These are phyloP conservation scores for Rhizopogon salebrosus DNA, from an alignment of 768 basidiomycete genomes.

Conservation along the genomic window DNA sequence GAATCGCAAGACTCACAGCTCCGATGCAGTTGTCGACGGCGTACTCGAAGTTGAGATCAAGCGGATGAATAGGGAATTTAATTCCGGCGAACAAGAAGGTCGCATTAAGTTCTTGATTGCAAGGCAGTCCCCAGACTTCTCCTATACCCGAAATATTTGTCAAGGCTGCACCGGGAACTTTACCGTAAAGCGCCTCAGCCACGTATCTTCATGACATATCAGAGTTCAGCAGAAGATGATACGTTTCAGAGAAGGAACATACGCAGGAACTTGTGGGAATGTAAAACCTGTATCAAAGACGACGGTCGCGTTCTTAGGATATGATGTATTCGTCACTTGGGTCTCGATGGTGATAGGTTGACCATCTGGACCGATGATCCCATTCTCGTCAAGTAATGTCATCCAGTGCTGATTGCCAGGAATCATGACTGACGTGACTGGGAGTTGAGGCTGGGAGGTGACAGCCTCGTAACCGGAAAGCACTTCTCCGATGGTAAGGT, in stretches of 20 bases:
- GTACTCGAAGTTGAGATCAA: conserved; percentile 50
- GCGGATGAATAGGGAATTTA: conserved; percentile 57
- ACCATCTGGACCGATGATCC: conserved; percentile 59
- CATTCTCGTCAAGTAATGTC: conserved; percentile 54
- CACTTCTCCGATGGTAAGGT: conserved; percentile 58
- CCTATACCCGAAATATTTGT: conserved; percentile 35
- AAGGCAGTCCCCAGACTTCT: conserved; percentile 57
- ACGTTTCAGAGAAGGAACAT: conserved; percentile 5
- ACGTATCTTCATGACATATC: conserved; percentile 33
- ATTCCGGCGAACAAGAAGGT: conserved; percentile 59
- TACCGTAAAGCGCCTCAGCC: conserved; percentile 56
- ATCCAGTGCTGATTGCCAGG: conserved; percentile 59
- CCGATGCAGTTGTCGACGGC: conserved; percentile 32
- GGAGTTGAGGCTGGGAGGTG: conserved; percentile 43
- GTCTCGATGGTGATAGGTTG: conserved; percentile 40
- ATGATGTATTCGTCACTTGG: conserved; percentile 36
- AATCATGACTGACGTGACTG: conserved; percentile 37
- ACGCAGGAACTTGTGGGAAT: conserved; percentile 57
- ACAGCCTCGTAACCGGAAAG: conserved; percentile 45
- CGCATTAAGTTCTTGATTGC: conserved; percentile 56
- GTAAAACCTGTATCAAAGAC: conserved; percentile 71
- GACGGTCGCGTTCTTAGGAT: conserved; percentile 46
- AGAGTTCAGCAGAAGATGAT: conserved; percentile 10
- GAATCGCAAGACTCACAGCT: conserved; percentile 31
- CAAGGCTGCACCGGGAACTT: conserved; percentile 48